A percentile compares a stretch with the other conserved stretches of the same genome.
Evolutionary conservation across 495 filamentous ascomycete species (phyloP).

Genomic region (Cryomyces minteri): DNA sequence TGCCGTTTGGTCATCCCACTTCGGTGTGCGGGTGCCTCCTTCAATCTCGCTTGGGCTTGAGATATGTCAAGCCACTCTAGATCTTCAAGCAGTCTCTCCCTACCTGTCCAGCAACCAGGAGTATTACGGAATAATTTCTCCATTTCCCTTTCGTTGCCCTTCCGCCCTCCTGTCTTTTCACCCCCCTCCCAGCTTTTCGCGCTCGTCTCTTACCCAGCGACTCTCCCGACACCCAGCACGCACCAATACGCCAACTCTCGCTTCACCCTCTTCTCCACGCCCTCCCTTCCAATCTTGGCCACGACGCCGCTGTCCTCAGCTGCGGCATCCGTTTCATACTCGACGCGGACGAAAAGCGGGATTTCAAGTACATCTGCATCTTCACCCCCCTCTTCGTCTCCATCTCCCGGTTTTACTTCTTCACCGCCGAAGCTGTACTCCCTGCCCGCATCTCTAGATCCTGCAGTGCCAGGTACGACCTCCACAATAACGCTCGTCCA

Average conservation of each 20-base stretch:
- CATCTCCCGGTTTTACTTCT: not conserved
- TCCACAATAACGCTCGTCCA: slow-evolving; percentile 88
- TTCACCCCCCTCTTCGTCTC: slow-evolving; percentile 28
- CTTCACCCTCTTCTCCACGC: slow-evolving; percentile 23
- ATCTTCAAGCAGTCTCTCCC: too few species aligned
- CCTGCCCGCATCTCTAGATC: too few species aligned
- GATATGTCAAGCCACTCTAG: too few species aligned
- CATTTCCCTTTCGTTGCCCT: too few species aligned
- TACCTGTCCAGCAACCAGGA: too few species aligned
- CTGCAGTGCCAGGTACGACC: slow-evolving; percentile 46
- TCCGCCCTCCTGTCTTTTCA: too few species aligned
- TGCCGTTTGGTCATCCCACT: too few species aligned
- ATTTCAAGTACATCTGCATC: slow-evolving; percentile 91
- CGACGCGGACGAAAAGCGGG: slow-evolving; percentile 77
- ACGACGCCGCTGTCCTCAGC: slow-evolving; percentile 11
- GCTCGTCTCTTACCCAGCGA: slow-evolving; percentile 17
- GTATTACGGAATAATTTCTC: too few species aligned
- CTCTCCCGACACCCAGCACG: slow-evolving; percentile 73
- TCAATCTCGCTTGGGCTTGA: too few species aligned
- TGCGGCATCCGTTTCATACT: slow-evolving; percentile 71
- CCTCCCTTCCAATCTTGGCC: slow-evolving; percentile 34
- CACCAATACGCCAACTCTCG: slow-evolving; percentile 90
- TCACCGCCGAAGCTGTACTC: slow-evolving; percentile 2
- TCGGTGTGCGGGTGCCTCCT: too few species aligned
- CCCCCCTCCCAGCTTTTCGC: too few species aligned